Evolutionary conservation across 805 yeast species (phyloP).

Genomic region (Metschnikowia sp.): DNA sequence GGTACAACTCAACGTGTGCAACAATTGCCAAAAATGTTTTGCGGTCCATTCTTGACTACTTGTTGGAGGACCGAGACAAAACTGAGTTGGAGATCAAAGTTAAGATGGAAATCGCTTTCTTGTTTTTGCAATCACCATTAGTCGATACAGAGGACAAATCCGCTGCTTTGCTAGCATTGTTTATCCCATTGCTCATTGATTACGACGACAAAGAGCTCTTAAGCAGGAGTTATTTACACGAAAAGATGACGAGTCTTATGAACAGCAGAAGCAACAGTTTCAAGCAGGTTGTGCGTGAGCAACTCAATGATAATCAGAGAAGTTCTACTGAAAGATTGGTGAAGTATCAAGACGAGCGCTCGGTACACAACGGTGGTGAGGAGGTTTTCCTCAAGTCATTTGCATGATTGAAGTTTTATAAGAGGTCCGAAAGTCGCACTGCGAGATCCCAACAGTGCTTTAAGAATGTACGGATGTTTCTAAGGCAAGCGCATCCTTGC

Average conservation of each 20-base stretch:
- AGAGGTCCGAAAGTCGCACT: not conserved
- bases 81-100: conserved; percentile 27
- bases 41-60: conserved; percentile 31
- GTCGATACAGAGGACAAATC: conserved; percentile 27
- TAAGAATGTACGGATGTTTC: conserved; percentile 1
- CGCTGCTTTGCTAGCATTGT: conserved; percentile 28
- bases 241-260: conserved; percentile 47
- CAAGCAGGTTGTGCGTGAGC: conserved; percentile 42
- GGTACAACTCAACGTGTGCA: conserved; percentile 27
- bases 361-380: conserved; percentile 10
- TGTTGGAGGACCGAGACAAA: conserved; percentile 15
- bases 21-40: conserved; percentile 47
- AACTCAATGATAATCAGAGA: conserved; percentile 41
- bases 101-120: conserved; percentile 47
- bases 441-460: not conserved
- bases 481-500: not conserved
- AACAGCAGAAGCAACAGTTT: conserved; percentile 44
- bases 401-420: conserved; percentile 15
- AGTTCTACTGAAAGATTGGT: conserved; percentile 42
- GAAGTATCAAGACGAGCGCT: conserved; percentile 17
- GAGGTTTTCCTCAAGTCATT: conserved; percentile 51
- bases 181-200: conserved; percentile 37
- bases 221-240: conserved; percentile 40
- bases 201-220: conserved; percentile 19
- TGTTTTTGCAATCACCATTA: conserved; percentile 37